Evolutionary conservation across 2,329 filamentous ascomycete species (phyloP).

Genomic region (Fusarium duplospermum): DNA sequence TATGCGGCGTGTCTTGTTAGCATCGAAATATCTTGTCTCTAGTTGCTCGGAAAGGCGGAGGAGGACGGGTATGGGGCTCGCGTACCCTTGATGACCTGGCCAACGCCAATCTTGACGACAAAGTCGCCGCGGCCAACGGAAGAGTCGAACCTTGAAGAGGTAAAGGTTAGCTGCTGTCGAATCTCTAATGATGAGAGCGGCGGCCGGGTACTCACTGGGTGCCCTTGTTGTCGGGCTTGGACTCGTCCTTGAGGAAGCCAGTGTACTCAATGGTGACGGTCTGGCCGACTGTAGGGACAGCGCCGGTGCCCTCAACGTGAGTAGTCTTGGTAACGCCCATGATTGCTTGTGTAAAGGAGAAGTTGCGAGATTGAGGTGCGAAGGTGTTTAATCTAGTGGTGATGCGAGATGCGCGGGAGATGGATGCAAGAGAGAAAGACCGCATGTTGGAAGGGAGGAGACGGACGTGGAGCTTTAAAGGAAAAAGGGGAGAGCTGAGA

Average conservation of each 20-base stretch:
- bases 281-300: constrained; percentile 74
- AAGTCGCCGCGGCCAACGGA: constrained; percentile 84
- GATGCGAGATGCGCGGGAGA: constrained; percentile 29
- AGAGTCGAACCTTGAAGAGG: constrained; percentile 85
- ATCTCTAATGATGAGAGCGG: neutral
- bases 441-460: constrained; percentile 31
- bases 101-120: constrained; percentile 80
- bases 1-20: constrained; percentile 48
- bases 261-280: constrained; percentile 91
- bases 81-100: constrained; percentile 86
- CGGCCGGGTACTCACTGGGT: constrained; percentile 68
- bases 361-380: constrained; percentile 31
- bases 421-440: constrained; percentile 36
- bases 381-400: constrained; percentile 35
- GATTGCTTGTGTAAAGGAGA: constrained; percentile 45
- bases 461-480: constrained; percentile 35
- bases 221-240: constrained; percentile 73
- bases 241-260: constrained; percentile 81
- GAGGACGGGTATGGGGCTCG: constrained; percentile 25
- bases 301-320: constrained; percentile 69
- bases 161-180: constrained; percentile 14
- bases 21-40: neutral
- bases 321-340: constrained; percentile 82
- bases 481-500: neutral
- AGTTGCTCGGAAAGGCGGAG: neutral